Evolutionary conservation across 2,329 filamentous ascomycete genomes (phyloP), one percentile per base, ranked within the genome.

Genomic region (Didymella exigua): DNA sequence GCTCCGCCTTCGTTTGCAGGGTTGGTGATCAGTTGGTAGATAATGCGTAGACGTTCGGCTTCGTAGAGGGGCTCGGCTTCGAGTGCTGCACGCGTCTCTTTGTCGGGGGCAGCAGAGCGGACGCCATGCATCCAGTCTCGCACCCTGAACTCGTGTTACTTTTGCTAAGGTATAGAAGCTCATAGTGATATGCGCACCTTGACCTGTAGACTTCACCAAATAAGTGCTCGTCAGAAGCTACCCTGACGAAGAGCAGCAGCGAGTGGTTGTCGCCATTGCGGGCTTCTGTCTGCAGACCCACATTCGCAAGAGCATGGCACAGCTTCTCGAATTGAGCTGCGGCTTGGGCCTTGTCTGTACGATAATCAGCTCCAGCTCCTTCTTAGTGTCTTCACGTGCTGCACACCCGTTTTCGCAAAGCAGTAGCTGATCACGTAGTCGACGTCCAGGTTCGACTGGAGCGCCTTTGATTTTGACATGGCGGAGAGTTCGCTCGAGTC

Each of bases 121-220:
- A 97, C 89, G 47, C 93, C 92, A 72, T 95, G 89, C 29, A 98
- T 85, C 91, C 93, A 99, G 77, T 98, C 95, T 71, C 92, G 90
- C 16, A 97, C 87, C 61, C 95, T 89, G 46, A 16, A 54, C 19
- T 1, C 19, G 9, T 13, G 23, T 50, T n/a, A 55, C 24, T 3
- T 21, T 8, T 42, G n/a, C 21, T 26, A 13, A 8, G 42, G 5
- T 19, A 3, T 3, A 19, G 0, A 21, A 13, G 14, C 13, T 10
- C 9, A 11, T 19, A 33, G 13, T 11, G 2, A n/a, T 14, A 5
- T 30, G 5, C 67, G 30, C 71, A 86, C 86, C 86, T 86, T 51
- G 90, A 90, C 61, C 91, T 86, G 75, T 96, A 96, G 44, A 96
- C 84, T 68, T 96, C 90, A 61, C 87, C 86, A 56, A 84, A 85